Percentiles rank a stretch among this genome's conserved stretches.
phyloP scores from a whole-genome alignment of 805 yeast genomes.

The Ogataea allantospora region DNA sequence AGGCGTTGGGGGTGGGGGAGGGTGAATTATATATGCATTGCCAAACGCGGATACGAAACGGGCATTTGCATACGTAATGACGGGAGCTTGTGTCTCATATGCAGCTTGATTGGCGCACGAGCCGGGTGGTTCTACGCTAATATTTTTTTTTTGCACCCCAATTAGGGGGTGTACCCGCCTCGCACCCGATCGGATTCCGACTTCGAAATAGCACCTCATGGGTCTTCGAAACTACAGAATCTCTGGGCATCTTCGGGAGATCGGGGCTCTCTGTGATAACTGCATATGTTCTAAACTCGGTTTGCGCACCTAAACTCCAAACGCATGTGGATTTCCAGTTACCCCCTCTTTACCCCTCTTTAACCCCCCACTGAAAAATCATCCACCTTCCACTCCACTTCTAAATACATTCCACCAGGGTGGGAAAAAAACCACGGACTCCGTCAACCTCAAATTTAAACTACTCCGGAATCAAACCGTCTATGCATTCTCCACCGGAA shows the following conservation, averaged over 20 bases:
- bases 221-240: too few species aligned
- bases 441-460: neutral
- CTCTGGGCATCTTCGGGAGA: too few species aligned
- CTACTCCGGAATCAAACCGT: neutral
- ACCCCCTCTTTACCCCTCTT: conserved; percentile 13
- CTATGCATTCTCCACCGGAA: neutral
- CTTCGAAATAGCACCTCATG: conserved; percentile 1
- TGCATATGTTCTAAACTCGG: too few species aligned
- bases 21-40: neutral
- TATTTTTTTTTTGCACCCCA: conserved; percentile 2
- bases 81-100: conserved; percentile 1
- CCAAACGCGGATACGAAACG: neutral
- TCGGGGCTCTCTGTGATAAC: neutral
- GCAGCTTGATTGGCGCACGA: conserved; percentile 6
- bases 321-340: neutral
- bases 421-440: neutral
- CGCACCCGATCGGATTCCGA: conserved; percentile 8
- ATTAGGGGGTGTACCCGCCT: conserved; percentile 6
- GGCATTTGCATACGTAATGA: conserved; percentile 1
- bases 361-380: conserved; percentile 1
- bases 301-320: too few species aligned
- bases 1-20: conserved; percentile 5
- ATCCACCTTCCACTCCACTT: neutral
- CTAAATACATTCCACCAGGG: neutral
- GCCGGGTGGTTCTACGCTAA: neutral